Evolutionary conservation across 257 asterid genomes (phyloP), one percentile per base, ranked within the genome.

Genomic region (Verbena officinalis): DNA sequence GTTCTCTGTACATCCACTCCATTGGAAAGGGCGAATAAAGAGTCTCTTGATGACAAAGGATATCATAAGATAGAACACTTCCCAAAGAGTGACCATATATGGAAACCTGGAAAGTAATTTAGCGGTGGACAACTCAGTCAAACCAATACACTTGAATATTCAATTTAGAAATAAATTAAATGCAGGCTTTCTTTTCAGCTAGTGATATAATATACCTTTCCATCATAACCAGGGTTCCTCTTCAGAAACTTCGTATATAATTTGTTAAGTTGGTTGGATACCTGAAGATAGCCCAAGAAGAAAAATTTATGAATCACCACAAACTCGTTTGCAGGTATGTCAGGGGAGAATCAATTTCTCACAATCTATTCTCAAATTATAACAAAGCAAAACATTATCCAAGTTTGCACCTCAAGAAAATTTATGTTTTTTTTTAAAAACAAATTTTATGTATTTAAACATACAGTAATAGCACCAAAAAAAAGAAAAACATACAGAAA

Each of bases 161-260:
- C 51, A 40, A 61, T 15, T 40, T 39, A 54, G 19, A 3, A 21
- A 20, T 4, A 34, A 20, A 24, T 58, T 23, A 55, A 40, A 55
- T 43, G 55, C 48, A 59, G 50, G 56, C 20, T 68, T 60, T 46
- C 24, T 42, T 59, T 38, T 57, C 68, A 48, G 67, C 68, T 59
- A 46, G 50, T 70, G 38, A 42, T 59, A 36, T 81, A 93, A 42
- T 59, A 36, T 81, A 93, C 99, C 96, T 93, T 93, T 67, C 99
- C 97, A 64, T 88, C 89, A 73, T 93, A 93, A 62, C 95, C 96
- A 55, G 99, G 99, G 78, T 93, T 93, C 84, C 99, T 83, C 84
- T 84, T 84, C 22, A 90, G 85, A 70, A 93, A 93, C 84, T 93
- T 93, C 79, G 90, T 56, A 84, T 90, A 93, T 61, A 93, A 73